A percentile compares a stretch with the other conserved stretches of the same genome.
Conservation (phyloP, 805 yeast genomes). For the Starmerella riodocensis region DNA sequence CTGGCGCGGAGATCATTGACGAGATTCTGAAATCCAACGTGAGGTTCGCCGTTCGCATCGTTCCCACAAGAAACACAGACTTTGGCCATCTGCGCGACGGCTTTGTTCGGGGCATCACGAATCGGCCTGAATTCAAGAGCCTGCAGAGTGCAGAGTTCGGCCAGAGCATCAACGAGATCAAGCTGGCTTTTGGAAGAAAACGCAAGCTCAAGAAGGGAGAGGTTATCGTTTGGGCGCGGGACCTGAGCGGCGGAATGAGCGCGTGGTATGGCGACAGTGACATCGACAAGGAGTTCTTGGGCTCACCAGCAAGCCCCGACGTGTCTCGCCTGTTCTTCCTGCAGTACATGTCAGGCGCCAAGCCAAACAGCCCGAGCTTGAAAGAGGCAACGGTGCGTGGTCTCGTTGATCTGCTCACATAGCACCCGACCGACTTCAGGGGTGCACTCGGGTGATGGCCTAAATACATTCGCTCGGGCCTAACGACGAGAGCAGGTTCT, state of each 20-base stretch:
- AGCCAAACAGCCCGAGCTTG: constrained; percentile 49
- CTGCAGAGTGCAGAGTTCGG: constrained; percentile 34
- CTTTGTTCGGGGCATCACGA: constrained; percentile 62
- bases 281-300: constrained; percentile 32
- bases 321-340: constrained; percentile 56
- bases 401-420: constrained; percentile 5
- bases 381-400: constrained; percentile 14
- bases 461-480: no score
- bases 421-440: no score
- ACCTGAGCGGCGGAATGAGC: constrained; percentile 35
- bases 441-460: no score
- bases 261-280: constrained; percentile 29
- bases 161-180: constrained; percentile 56
- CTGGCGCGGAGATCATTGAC: constrained; percentile 42
- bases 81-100: constrained; percentile 85
- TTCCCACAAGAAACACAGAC: constrained; percentile 84
- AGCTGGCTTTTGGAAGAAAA: constrained; percentile 46
- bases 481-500: no score
- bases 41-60: constrained; percentile 57
- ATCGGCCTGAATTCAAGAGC: constrained; percentile 46
- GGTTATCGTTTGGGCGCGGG: constrained; percentile 45
- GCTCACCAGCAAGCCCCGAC: constrained; percentile 47
- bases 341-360: constrained; percentile 59
- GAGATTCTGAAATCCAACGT: constrained; percentile 47
- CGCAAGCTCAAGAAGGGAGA: constrained; percentile 69